Evolutionary conservation across 148 eudicot genomes (phyloP).

Genomic region (Fagopyrum esculentum): DNA sequence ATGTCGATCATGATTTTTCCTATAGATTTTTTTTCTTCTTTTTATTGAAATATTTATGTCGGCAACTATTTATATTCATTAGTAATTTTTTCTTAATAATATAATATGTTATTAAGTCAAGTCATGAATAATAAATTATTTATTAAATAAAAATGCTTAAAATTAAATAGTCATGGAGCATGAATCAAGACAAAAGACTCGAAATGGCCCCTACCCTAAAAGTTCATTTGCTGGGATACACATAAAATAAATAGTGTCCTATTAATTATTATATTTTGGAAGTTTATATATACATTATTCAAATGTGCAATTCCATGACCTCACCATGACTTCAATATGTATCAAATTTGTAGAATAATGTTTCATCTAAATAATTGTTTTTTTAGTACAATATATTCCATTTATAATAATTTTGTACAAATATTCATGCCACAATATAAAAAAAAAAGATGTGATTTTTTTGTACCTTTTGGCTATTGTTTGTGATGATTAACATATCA

Average conservation of each 20-base stretch:
- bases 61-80: no score
- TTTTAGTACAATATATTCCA: no score
- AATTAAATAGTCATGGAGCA: no score
- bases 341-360: background rate
- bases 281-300: background rate
- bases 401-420: background rate
- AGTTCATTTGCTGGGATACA: background rate
- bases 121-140: no score
- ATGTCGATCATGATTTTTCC: no score
- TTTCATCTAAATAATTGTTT: no score
- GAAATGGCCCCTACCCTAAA: background rate
- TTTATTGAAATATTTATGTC: no score
- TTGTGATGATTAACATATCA: background rate
- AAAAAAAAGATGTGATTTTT: background rate
- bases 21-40: no score
- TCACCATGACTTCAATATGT: background rate
- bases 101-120: no score
- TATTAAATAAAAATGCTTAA: no score
- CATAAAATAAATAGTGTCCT: background rate
- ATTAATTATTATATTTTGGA: conserved; percentile 1
- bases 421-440: background rate
- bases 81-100: no score
- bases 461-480: background rate
- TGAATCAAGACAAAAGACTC: no score
- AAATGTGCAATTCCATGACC: background rate